These are phyloP conservation scores for Lasiodiplodia sp. DNA, from an alignment of 2,329 filamentous ascomycete species.

Conservation along the genomic window DNA sequence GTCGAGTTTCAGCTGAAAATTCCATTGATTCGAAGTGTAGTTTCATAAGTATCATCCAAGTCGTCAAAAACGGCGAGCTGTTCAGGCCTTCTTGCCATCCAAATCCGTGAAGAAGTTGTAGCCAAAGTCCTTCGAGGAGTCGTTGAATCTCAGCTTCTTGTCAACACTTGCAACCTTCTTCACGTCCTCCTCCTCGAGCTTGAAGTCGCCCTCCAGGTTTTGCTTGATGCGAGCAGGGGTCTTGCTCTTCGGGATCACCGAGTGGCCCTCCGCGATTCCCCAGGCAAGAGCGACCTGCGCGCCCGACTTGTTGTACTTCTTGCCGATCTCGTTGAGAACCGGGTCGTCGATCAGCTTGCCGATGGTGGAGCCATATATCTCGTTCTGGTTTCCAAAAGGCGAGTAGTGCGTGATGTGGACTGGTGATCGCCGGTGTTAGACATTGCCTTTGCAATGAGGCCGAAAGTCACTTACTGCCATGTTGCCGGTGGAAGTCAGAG, in stretches of 20 bases:
- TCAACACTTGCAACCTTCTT: conserved; percentile 56
- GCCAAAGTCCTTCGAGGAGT: conserved; percentile 63
- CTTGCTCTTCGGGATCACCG: conserved; percentile 77
- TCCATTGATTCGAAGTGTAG: not conserved
- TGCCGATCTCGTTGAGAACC: conserved; percentile 71
- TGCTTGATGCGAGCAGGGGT: conserved; percentile 39
- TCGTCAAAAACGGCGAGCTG: not conserved
- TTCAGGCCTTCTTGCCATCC: conserved; percentile 58
- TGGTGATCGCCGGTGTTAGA: conserved; percentile 71
- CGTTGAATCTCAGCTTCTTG: conserved; percentile 69
- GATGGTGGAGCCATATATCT: conserved; percentile 73
- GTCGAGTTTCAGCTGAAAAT: not conserved
- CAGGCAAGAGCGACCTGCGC: conserved; percentile 88
- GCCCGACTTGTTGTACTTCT: conserved; percentile 74
- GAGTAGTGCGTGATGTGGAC: conserved; percentile 84
- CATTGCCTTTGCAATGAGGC: conserved; percentile 73
- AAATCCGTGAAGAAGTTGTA: conserved; percentile 66
- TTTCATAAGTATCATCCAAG: not conserved
- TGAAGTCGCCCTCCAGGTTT: conserved; percentile 60
- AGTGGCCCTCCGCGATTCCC: conserved; percentile 81
- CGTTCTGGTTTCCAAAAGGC: conserved; percentile 76
- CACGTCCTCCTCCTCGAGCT: conserved; percentile 64
- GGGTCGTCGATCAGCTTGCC: conserved; percentile 68
- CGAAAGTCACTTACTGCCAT: conserved; percentile 61
- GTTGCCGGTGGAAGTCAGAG: conserved; percentile 56